Conservation (phyloP, 1,284 basidiomycete species). For the Ganoderma meredithae region DNA sequence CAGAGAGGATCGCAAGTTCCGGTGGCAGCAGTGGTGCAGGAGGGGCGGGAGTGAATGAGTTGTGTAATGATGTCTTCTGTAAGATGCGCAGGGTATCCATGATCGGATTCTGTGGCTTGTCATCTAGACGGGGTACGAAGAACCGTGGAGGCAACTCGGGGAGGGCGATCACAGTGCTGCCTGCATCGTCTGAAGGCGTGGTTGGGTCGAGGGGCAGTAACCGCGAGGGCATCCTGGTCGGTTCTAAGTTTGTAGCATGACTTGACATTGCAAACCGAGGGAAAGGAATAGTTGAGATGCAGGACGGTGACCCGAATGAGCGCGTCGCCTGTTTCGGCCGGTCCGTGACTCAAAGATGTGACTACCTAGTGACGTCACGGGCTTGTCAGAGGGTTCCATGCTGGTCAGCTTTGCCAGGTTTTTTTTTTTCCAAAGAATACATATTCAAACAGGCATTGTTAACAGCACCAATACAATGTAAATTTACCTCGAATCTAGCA, state of each 20-base stretch:
- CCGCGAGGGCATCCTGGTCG: neutral
- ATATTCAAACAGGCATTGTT: too few relatives aligned
- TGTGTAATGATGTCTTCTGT: slow-evolving; percentile 14
- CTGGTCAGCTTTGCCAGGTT: too few relatives aligned
- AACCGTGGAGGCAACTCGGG: slow-evolving; percentile 50
- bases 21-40: slow-evolving; percentile 9
- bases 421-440: too few relatives aligned
- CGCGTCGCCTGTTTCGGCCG: neutral
- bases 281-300: neutral
- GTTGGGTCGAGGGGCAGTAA: neutral
- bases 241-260: neutral
- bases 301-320: neutral
- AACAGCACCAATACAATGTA: too few relatives aligned
- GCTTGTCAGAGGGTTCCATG: neutral
- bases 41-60: neutral
- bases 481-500: too few relatives aligned
- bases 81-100: slow-evolving; percentile 58
- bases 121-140: slow-evolving; percentile 62
- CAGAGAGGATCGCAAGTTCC: slow-evolving; percentile 25
- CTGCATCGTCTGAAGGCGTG: neutral
- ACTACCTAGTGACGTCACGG: neutral
- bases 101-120: slow-evolving; percentile 81
- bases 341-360: neutral
- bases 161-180: slow-evolving; percentile 20
- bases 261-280: neutral